Evolutionary conservation across 805 yeast genomes (phyloP), one percentile per base, ranked within the genome.

Genomic region (Spencermartinsiella europaea): DNA sequence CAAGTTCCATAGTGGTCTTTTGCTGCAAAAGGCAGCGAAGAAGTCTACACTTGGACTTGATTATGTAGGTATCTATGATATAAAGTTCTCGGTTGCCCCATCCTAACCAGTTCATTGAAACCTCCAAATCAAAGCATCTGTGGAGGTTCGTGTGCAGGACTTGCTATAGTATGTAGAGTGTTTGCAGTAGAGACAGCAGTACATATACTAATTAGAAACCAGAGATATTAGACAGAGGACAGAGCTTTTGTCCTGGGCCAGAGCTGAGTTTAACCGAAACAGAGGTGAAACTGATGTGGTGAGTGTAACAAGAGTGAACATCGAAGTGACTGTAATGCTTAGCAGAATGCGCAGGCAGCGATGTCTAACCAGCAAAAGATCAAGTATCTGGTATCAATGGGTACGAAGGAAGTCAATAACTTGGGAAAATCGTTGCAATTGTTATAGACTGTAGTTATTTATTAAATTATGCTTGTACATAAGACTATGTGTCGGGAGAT

Each of bases 171-270:
- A 38, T 31, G 57, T 44, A 27, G n/a, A 19, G 34, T 5, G 14
- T 12, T n/a, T n/a, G n/a, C n/a, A n/a, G n/a, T n/a, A n/a, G n/a
- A n/a, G n/a, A n/a, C n/a, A n/a, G n/a, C n/a, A n/a, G n/a, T n/a
- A n/a, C n/a, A n/a, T n/a, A n/a, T n/a, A n/a, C 47, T 33, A 16
- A 10, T 17, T 25, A 45, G 52, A 37, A 39, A 43, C 50, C 38
- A 34, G 46, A 19, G 44, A 54, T 56, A 1, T 52, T 1, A 40
- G 51, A 5, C 58, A 56, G 34, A 52, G 67, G 0, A 43, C 40
- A 2, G 68, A 66, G 38, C 54, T 66, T 16, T 48, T 65, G 2
- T 22, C 36, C 7, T 66, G 65, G 65, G 70, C 70, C 16, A 50
- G 67, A 3, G 38, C 58, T 2, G 70, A 66, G 48, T 66, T 66